These are phyloP conservation scores for Colletotrichum shisoi DNA, from an alignment of 2,329 filamentous ascomycete genomes.

Conservation along the genomic window DNA sequence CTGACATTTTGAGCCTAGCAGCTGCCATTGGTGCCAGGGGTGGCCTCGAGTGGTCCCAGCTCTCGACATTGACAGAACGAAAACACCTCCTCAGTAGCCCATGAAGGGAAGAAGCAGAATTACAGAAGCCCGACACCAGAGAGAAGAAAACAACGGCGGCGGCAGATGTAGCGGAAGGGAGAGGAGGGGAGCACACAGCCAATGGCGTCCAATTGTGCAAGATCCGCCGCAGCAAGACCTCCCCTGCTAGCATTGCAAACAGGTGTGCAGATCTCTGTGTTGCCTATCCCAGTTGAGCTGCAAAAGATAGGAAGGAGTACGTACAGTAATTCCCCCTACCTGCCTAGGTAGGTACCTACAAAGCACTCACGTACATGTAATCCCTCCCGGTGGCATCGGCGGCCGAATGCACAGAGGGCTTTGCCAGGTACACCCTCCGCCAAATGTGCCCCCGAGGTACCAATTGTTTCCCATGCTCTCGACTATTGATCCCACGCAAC, in stretches of 20 bases:
- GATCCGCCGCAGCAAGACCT: neutral
- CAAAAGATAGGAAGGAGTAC: neutral
- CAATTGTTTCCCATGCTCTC: neutral
- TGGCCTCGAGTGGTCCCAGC: slow-evolving; percentile 7
- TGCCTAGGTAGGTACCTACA: no score
- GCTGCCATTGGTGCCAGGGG: slow-evolving; percentile 10
- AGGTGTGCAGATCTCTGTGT: slow-evolving; percentile 31
- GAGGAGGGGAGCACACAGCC: neutral
- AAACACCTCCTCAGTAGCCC: neutral
- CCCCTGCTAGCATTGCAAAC: slow-evolving; percentile 28
- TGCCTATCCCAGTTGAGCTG: slow-evolving; percentile 11
- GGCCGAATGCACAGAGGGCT: neutral
- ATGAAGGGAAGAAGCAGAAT: neutral
- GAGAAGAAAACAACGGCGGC: no score
- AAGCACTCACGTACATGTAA: neutral
- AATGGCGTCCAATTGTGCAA: neutral
- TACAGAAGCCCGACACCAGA: neutral
- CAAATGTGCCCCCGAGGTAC: neutral
- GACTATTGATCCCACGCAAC: neutral
- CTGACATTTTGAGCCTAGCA: neutral
- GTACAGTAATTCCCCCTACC: no score
- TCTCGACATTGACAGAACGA: slow-evolving; percentile 3
- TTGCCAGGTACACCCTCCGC: neutral
- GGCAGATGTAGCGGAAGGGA: neutral
- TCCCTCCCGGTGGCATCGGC: neutral